These are phyloP conservation scores for Solanum chiquidenum DNA, from an alignment of 257 asterid genomes.

Conservation along the genomic window DNA sequence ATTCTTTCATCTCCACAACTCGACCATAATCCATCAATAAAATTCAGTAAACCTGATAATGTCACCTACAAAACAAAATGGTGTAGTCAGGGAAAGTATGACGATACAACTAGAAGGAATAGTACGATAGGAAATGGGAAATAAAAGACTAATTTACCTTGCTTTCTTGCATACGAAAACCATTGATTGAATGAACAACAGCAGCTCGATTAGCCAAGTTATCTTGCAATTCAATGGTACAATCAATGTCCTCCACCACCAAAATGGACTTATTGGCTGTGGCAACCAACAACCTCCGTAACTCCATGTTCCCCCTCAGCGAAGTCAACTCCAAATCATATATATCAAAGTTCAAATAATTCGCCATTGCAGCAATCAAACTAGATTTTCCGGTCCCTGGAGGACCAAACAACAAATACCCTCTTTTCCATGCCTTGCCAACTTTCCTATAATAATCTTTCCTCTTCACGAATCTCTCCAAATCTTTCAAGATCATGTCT, in stretches of 20 bases:
- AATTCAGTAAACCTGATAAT: conserved; percentile 15
- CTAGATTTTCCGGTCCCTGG: not conserved
- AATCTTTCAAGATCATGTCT: conserved; percentile 4
- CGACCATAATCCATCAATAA: not conserved
- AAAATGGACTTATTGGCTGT: conserved; percentile 11
- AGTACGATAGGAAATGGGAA: not conserved
- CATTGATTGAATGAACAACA: not conserved
- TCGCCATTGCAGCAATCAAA: not conserved
- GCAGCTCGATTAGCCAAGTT: not conserved
- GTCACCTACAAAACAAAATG: conserved; percentile 1
- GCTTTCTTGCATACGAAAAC: not conserved
- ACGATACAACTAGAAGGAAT: not conserved
- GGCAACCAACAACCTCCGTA: not conserved
- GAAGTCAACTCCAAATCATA: conserved; percentile 9
- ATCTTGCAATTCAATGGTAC: conserved; percentile 7
- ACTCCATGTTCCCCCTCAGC: not conserved
- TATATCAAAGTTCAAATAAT: not conserved
- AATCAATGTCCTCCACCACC: conserved; percentile 22
- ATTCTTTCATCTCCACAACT: not conserved
- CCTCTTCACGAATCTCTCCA: conserved; percentile 13
- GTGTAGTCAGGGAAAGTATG: not conserved
- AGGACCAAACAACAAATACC: conserved; percentile 18
- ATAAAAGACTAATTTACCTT: not conserved
- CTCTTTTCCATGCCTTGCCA: conserved; percentile 30
- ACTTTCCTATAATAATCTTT: conserved; percentile 13